A percentile compares a stretch with the other conserved stretches of the same genome.
Evolutionary conservation across 768 basidiomycete species (phyloP).

Genomic region (Lentinus tigrinus): DNA sequence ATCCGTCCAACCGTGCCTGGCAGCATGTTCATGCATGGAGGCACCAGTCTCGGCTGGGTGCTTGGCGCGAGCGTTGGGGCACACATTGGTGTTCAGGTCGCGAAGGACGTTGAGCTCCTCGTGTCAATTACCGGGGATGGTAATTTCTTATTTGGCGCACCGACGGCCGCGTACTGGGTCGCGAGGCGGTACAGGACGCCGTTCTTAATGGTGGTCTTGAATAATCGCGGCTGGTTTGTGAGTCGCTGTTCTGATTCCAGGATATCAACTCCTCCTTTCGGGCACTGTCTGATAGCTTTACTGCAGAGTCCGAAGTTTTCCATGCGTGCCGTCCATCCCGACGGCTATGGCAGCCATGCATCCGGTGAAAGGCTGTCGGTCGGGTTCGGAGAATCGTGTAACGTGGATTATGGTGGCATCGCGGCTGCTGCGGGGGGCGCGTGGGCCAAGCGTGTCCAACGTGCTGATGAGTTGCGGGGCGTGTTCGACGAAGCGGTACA

Average conservation of each 20-base stretch:
- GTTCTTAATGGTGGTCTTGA: constrained; percentile 67
- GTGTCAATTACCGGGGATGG: constrained; percentile 69
- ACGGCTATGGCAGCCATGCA: constrained; percentile 45
- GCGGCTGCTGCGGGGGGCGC: constrained; percentile 68
- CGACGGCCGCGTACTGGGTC: constrained; percentile 71
- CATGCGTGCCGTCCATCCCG: constrained; percentile 63
- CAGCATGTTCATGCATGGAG: constrained; percentile 55
- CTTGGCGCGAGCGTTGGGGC: constrained; percentile 66
- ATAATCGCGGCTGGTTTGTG: constrained; percentile 71
- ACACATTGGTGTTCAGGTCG: constrained; percentile 39
- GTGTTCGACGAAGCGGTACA: constrained; percentile 49
- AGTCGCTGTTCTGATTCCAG: constrained; percentile 7
- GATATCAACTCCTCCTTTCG: not conserved
- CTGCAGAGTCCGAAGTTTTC: constrained; percentile 57
- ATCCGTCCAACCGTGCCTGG: constrained; percentile 52
- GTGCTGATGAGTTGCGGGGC: constrained; percentile 30
- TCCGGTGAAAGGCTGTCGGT: constrained; percentile 53
- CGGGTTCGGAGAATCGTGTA: constrained; percentile 56
- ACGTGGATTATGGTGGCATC: constrained; percentile 59
- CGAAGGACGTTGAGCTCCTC: constrained; percentile 49
- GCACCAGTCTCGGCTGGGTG: constrained; percentile 67
- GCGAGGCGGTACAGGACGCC: constrained; percentile 61
- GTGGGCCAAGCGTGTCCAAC: constrained; percentile 50
- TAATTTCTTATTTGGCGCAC: constrained; percentile 64
- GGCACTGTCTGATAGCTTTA: not conserved